A percentile compares a stretch with the other conserved stretches of the same genome.
Conservation (phyloP, 2,329 filamentous ascomycete genomes). For the Penicillium palitans region DNA sequence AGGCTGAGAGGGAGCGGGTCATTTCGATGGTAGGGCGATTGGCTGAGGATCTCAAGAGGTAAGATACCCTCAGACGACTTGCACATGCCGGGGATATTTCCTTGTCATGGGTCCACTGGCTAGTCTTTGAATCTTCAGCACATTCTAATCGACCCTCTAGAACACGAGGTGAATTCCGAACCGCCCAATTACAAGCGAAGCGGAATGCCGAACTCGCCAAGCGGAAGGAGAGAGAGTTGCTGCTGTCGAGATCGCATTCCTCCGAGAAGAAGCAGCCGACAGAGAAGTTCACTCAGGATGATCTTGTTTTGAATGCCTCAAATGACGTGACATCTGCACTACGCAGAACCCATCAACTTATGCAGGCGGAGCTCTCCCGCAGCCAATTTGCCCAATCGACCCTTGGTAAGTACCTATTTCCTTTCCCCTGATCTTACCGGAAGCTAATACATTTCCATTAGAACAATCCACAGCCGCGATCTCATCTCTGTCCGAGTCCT, state of each 20-base stretch:
- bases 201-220: slow-evolving; percentile 71
- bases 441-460: slow-evolving; percentile 14
- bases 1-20: slow-evolving; percentile 65
- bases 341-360: slow-evolving; percentile 80
- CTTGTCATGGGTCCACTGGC: background rate
- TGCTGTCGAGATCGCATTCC: slow-evolving; percentile 59
- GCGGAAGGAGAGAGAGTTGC: slow-evolving; percentile 71
- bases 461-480: slow-evolving; percentile 80
- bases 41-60: slow-evolving; percentile 71
- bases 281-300: slow-evolving; percentile 65
- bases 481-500: slow-evolving; percentile 76
- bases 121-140: background rate
- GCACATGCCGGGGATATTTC: background rate
- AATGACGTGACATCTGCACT: slow-evolving; percentile 82
- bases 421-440: background rate
- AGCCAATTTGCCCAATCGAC: slow-evolving; percentile 90
- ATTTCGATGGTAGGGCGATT: slow-evolving; percentile 67
- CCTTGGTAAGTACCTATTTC: slow-evolving; percentile 49
- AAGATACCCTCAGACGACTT: slow-evolving; percentile 23
- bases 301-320: slow-evolving; percentile 72
- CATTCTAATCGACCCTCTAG: slow-evolving; percentile 34
- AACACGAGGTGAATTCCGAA: slow-evolving; percentile 69
- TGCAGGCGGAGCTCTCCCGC: slow-evolving; percentile 78
- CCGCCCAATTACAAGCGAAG: slow-evolving; percentile 77
- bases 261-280: slow-evolving; percentile 34